Evolutionary conservation across 805 yeast species (phyloP), one percentile per base, ranked within the genome.

Genomic region (Saccharomyces mikatae): DNA sequence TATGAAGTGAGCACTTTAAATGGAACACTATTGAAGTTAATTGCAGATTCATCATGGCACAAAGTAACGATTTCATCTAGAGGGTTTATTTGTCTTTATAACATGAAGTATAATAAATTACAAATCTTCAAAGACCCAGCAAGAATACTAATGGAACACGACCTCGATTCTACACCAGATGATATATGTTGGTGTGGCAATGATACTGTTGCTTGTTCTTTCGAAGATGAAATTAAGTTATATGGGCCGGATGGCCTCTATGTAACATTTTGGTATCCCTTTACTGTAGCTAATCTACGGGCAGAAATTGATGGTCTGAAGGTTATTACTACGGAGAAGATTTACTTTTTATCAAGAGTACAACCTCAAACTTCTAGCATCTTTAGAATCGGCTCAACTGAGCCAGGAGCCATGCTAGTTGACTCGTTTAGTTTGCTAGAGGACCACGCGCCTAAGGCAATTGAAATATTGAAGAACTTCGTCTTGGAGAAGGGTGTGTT

Each of bases 171-270:
- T 4, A 56, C 61, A 0, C 83, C 86, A 0, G 67, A 63, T 46
- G 76, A 78, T 56, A 71, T 87, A 21, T 77, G 76, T 54, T 94
- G 97, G 98, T 86, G 96, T 65, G 89, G 92, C 0, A 82, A 84
- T 60, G 96, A 89, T 69, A 89, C 94, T 0, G 82, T 91, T 1
- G 82, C 84, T 0, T 64, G 85, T 11, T 53, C 59, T 1, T 71
- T 81, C n/a, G 72, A 77, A 2, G 92, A 86, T 60, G 89, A 86
- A 52, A 62, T 89, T 28, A 78, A 79, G 56, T 65, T 91, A 14
- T 76, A 85, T 36, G 96, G 95, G 0, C 92, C 96, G 0, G 80
- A 82, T 10, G 82, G 58, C 49, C 60, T 56, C 66, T 84, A 51
- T 48, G 59, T 66, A 11, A 54, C 80, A 79, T 50, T 84, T 79